Percentiles rank a stretch among this genome's conserved stretches.
These are phyloP conservation scores for Alternaria solani DNA, from an alignment of 2,329 filamentous ascomycete genomes.

Conservation along the genomic window DNA sequence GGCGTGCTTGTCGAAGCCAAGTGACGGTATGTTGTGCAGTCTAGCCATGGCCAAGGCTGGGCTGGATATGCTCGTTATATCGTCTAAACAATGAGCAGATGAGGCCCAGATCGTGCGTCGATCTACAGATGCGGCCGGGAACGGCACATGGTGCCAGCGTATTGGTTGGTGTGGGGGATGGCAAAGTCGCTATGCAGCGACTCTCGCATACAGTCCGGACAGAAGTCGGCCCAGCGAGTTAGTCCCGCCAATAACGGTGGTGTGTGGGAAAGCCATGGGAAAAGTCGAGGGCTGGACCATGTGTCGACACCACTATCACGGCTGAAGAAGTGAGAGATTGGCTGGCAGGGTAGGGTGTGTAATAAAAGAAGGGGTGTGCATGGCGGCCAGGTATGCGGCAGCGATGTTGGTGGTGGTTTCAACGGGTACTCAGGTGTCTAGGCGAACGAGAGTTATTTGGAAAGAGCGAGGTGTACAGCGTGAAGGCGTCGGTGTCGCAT, in stretches of 20 bases:
- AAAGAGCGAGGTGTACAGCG: neutral
- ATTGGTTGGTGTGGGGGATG: neutral
- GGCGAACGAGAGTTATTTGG: neutral
- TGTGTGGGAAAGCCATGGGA: constrained; percentile 3
- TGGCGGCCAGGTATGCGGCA: neutral
- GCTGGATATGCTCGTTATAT: neutral
- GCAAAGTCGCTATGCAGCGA: neutral
- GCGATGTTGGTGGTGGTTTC: neutral
- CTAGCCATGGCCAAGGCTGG: neutral
- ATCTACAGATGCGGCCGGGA: neutral
- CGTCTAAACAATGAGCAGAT: neutral
- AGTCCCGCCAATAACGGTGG: constrained; percentile 13
- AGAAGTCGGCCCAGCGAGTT: constrained; percentile 1
- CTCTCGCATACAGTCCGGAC: constrained; percentile 7
- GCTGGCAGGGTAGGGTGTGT: neutral
- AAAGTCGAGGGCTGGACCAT: neutral
- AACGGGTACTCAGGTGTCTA: too few species aligned
- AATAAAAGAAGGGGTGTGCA: constrained; percentile 3
- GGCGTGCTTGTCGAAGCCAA: neutral
- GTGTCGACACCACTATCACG: neutral
- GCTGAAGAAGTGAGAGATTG: neutral
- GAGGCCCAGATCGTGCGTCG: neutral
- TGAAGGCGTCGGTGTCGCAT: neutral
- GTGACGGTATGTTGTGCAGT: neutral
- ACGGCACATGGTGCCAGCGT: neutral